Base-by-base conservation (phyloP, 176 grass and related monocot genomes). In the Phoenix roebelenii region DNA sequence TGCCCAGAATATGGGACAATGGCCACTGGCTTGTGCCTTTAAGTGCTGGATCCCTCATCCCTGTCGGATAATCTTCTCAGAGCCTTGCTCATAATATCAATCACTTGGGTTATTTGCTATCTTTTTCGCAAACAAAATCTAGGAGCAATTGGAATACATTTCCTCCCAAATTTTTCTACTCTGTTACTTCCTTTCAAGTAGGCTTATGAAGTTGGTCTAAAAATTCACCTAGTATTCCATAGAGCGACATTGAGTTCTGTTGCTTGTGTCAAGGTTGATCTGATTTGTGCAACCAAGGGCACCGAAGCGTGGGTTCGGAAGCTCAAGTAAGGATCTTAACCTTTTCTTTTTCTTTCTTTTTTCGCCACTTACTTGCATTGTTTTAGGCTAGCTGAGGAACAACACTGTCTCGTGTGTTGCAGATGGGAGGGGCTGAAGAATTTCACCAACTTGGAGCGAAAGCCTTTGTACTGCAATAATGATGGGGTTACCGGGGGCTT, bases 231-330 rank as follows among this genome's bases (percentile, higher is more conserved):
- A 48, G n/a, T 16, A 58, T 63, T 65, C 35, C 35, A 44, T 44
- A 14, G 10, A 44, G 1, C 35, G 14, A 44, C 5, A 44, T 44
- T 44, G 7, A 44, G 35, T 44, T 44, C 10, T 44, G 35, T 44
- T 44, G 35, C 35, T 44, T 44, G 9, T 44, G 10, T 77, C 66
- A 71, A 96, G 83, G 68, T 96, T 25, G 91, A 96, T 56, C 61
- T 96, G 65, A 96, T 96, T 67, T 90, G 86, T 71, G 74, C 92
- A 24, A 90, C 86, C 51, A 90, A 90, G 64, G 86, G 86, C 4
- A 82, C 80, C 2, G 22, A 87, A 63, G 74, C 82, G 25, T 96
- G 92, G 92, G 69, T 90, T 57, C 74, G 80, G 22, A 96, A 85
- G 67, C 86, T 96, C 64, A 73, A 80, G 92, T 90, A 61, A 80